Percentiles rank a stretch among this genome's conserved stretches.
Conservation (phyloP, 768 basidiomycete genomes). For the Mycena pura region DNA sequence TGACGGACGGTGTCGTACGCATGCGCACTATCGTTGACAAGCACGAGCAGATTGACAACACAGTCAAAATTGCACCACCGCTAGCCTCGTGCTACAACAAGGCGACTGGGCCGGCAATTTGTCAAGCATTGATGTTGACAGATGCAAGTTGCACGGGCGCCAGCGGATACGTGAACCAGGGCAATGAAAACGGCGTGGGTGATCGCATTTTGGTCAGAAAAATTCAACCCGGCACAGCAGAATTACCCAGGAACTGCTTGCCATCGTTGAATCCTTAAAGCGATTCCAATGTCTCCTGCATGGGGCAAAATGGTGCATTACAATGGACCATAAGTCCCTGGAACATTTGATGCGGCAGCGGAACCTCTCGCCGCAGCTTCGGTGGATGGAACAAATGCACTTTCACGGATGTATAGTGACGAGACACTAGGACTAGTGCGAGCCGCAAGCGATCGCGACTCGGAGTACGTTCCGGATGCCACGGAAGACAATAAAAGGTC, state of each 20-base stretch:
- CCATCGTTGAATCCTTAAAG: conserved; percentile 43
- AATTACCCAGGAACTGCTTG: conserved; percentile 49
- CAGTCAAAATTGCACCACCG: conserved; percentile 51
- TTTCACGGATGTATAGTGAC: conserved; percentile 32
- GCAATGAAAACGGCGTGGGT: conserved; percentile 28
- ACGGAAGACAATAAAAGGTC: too few species aligned
- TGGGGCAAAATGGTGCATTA: conserved; percentile 37
- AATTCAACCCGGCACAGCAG: conserved; percentile 43
- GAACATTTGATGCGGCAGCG: conserved; percentile 38
- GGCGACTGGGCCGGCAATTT: conserved; percentile 42
- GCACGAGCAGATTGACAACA: too few species aligned
- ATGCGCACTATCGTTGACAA: too few species aligned
- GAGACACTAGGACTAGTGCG: conserved; percentile 19
- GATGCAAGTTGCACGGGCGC: conserved; percentile 40
- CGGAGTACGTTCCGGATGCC: too few species aligned
- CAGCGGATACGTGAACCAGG: conserved; percentile 36
- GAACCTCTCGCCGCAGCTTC: conserved; percentile 40
- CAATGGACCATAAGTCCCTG: conserved; percentile 40
- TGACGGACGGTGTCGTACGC: too few species aligned
- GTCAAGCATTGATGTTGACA: conserved; percentile 49
- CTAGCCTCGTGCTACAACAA: conserved; percentile 40
- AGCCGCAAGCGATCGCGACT: conserved; percentile 6
- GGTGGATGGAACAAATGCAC: conserved; percentile 46
- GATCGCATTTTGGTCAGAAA: conserved; percentile 44
- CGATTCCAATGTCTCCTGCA: conserved; percentile 36